Evolutionary conservation across 805 yeast species (phyloP), one percentile per base, ranked within the genome.

Genomic region (Cyberlindnera saturnus): DNA sequence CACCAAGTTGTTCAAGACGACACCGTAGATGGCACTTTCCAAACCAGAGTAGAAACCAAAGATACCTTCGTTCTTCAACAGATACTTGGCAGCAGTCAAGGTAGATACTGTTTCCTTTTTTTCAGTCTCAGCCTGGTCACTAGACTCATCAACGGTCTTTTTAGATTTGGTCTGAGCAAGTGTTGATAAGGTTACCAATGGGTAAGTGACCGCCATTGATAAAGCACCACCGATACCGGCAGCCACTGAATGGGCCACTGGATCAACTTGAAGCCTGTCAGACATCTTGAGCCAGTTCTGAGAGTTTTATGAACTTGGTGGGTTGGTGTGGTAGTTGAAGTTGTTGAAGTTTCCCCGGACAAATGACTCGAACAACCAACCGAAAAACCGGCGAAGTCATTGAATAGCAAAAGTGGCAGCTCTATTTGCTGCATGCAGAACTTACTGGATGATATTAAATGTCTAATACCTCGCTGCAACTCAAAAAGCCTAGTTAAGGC

Each of bases 201-300:
- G 98, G 60, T 90, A 90, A 0, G 97, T 90, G 33, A 88, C 80
- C 0, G 82, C 75, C 82, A 88, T 84, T 3, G 96, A 77, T 26
- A 87, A 73, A 18, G 91, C 89, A 13, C 97, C 97, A 23, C 96
- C 96, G 6, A 90, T 82, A 31, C 96, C 96, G 10, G 97, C 98
- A 6, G 96, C 85, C 10, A 90, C 63, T n/a, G 96, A 96, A 59
- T 90, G 96, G 13, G 93, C 88, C 5, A 49, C 43, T 3, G 62
- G 62, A 36, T 57, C 59, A 13, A 51, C 57, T 36, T 51, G 44
- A 16, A 57, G 43, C 48, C 61, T 54, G 32, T 48, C 49, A 16
- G 59, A 26, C 60, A 56, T 57, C 14, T 8, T 19, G 28, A 23
- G 28, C 28, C 28, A 23, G 28, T 23, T 23, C 28, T 23, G 2